phyloP scores from a whole-genome alignment of 139 green algal species.

The Tetradesmus lagerheimii region DNA sequence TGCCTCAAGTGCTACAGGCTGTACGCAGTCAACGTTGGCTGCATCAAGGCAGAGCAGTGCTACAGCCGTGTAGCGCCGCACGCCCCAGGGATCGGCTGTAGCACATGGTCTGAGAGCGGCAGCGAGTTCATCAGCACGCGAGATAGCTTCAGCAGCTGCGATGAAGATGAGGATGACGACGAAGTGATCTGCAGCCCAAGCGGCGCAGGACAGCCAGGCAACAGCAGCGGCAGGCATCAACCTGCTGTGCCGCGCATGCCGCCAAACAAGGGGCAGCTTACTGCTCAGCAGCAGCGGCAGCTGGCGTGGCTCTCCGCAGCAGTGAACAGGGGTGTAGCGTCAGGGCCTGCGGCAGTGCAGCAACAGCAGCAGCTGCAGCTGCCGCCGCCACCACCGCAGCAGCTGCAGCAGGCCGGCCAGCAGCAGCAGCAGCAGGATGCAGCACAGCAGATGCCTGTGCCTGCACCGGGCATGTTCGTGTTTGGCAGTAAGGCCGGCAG shows the following conservation, averaged over 20 bases:
- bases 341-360: not conserved
- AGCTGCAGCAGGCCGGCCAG: not conserved
- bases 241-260: not conserved
- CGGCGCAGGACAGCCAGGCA: not conserved
- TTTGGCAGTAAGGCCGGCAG: conserved; percentile 36
- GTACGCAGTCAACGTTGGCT: not conserved
- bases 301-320: conserved; percentile 52
- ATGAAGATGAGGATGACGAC: conserved; percentile 14
- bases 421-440: conserved; percentile 49
- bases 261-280: conserved; percentile 9
- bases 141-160: conserved; percentile 65
- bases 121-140: conserved; percentile 68
- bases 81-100: conserved; percentile 7
- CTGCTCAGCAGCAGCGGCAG: conserved; percentile 36
- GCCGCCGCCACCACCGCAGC: not conserved
- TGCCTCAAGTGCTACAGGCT: conserved; percentile 48
- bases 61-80: conserved; percentile 47
- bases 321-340: not conserved
- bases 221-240: not conserved
- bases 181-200: not conserved
- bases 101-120: conserved; percentile 56
- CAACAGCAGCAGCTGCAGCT: conserved; percentile 25
- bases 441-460: not conserved
- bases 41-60: not conserved
- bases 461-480: conserved; percentile 47